Base-by-base conservation (phyloP, 2,329 filamentous ascomycete species). In the Dactylellina cionopaga region DNA sequence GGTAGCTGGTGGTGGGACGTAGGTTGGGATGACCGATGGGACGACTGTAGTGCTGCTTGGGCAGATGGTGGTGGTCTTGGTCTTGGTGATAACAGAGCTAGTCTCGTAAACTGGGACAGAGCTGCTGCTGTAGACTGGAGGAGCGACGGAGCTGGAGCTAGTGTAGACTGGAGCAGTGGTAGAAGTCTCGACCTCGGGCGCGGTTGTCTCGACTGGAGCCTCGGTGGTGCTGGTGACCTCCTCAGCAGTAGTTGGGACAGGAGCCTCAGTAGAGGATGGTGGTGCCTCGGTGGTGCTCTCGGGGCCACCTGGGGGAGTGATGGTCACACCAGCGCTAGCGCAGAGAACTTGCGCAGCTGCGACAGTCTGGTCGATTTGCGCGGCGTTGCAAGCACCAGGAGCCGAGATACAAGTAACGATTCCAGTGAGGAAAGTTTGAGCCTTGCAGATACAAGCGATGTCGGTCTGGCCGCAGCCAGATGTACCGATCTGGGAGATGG, bases 21-120 rank as follows among this genome's bases (percentile, higher is more conserved):
- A 59, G 25, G 52, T 52, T 44, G 54, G 54, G 5, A 54, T 31
- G n/a, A n/a, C n/a, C n/a, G n/a, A n/a, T n/a, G n/a, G n/a, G 10
- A 19, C 29, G 17, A 25, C 22, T 29, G 44, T 15, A 15, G 51
- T 59, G 59, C 52, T 72, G 59, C 25, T 72, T 54, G 59, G 52
- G 68, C 68, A 72, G 46, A 65, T 49, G 19, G 68, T 65, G 44
- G 68, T 72, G 19, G 59, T 65, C 35, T 52, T 72, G 51, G 68
- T 72, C 52, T 65, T 31, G 9, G 68, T 72, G 29, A 72, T 59
- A 31, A 72, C 68, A 22, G 51, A 46, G 65, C 65, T 71, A 22
- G 65, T 70, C n/a, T n/a, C n/a, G n/a, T n/a, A n/a, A n/a, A n/a
- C n/a, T n/a, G n/a, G n/a, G n/a, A n/a, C n/a, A 15, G 33, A 29